phyloP scores from a whole-genome alignment of 192 early-diverging fungal genomes.

The Backusella morwellensis region DNA sequence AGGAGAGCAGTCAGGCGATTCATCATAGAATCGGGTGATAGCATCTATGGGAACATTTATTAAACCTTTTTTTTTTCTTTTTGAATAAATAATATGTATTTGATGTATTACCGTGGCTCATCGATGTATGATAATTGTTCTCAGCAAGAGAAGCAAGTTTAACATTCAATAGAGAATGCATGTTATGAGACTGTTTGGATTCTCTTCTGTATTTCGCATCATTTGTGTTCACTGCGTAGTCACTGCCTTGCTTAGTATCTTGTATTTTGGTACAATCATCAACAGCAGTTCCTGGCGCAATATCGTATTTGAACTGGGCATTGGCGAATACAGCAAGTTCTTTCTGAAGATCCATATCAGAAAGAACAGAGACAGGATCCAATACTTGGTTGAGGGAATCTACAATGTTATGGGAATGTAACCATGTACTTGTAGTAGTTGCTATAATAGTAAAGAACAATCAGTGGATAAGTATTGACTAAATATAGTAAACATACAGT shows the following conservation, averaged over 20 bases:
- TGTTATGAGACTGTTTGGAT: constrained; percentile 8
- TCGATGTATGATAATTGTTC: constrained; percentile 3
- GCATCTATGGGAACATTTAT: constrained; percentile 12
- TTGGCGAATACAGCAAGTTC: constrained; percentile 68
- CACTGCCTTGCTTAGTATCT: background rate
- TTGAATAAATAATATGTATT: background rate
- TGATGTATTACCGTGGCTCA: constrained; percentile 11
- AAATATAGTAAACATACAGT: constrained; percentile 9
- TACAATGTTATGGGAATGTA: constrained; percentile 7
- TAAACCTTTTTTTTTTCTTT: background rate
- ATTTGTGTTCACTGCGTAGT: background rate
- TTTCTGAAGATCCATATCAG: constrained; percentile 60
- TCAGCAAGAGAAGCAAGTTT: constrained; percentile 10
- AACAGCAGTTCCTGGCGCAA: constrained; percentile 1
- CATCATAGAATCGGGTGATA: constrained; percentile 3
- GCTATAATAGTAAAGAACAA: background rate
- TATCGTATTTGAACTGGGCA: constrained; percentile 67
- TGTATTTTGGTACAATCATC: background rate
- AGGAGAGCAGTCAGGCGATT: constrained; percentile 14
- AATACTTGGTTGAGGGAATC: constrained; percentile 17
- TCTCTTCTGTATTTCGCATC: background rate
- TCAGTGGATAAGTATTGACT: constrained; percentile 7
- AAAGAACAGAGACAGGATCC: constrained; percentile 39
- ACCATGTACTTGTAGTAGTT: constrained; percentile 12
- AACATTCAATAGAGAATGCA: constrained; percentile 15